Percentiles rank a stretch among this genome's conserved stretches.
phyloP scores from a whole-genome alignment of 805 yeast genomes.

The Kluyveromyces aestuarii region DNA sequence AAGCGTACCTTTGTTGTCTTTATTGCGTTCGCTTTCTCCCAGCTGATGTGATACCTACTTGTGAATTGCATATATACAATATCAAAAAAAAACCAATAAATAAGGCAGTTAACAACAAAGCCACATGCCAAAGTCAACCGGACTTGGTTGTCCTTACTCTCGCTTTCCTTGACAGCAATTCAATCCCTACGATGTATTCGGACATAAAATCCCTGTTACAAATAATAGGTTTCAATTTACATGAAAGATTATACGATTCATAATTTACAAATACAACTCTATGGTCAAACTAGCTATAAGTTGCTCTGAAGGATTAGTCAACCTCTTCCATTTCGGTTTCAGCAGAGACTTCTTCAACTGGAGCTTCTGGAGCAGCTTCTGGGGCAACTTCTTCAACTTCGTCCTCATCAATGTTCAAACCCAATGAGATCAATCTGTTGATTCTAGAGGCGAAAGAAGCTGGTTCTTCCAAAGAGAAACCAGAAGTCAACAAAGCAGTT shows the following conservation, averaged over 20 bases:
- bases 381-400: constrained; percentile 36
- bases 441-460: constrained; percentile 94
- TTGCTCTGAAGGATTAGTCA: constrained; percentile 43
- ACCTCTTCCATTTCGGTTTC: constrained; percentile 99
- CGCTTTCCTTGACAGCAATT: too few relatives aligned
- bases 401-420: constrained; percentile 94
- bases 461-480: constrained; percentile 98
- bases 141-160: too few relatives aligned
- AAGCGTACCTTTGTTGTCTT: not conserved
- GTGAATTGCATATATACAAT: too few relatives aligned
- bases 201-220: too few relatives aligned
- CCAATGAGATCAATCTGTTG: constrained; percentile 95
- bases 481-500: constrained; percentile 97
- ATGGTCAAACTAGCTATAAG: not conserved
- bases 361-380: constrained; percentile 40
- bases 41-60: too few relatives aligned
- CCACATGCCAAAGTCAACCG: too few relatives aligned
- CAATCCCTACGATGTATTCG: too few relatives aligned
- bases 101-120: too few relatives aligned
- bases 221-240: not conserved
- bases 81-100: too few relatives aligned
- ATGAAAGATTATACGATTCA: not conserved
- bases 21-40: not conserved
- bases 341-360: constrained; percentile 51
- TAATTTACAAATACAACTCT: not conserved